Base-by-base conservation (phyloP, 108 stramenopile genomes). In the Cyclotella atomus region DNA sequence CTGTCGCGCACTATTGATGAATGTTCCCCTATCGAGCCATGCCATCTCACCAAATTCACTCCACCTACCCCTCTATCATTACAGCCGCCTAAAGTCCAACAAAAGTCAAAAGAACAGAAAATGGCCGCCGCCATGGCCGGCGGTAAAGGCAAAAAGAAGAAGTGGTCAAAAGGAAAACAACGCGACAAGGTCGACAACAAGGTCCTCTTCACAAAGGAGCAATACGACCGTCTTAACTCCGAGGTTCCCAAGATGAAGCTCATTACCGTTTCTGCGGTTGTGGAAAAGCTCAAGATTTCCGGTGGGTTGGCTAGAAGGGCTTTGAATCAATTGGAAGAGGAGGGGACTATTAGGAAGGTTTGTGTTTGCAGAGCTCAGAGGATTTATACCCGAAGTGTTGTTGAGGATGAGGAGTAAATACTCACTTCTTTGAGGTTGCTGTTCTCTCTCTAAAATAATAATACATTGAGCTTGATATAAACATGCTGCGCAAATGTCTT, bases 171-270 rank as follows among this genome's bases (percentile, higher is more conserved):
- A 96, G 98, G 98, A 85, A 99, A 99, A 95, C 84, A 92, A 79
- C 90, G 98, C 67, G 98, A 99, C 76, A 98, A 99, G 96, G 90
- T 99, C 55, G 95, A 97, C 75, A 99, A 99, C 92, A 96, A 97
- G 87, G 99, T 99, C 49, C 93, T 99, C 63, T 97, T 99, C 85
- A 89, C 96, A 71, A 97, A 98, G 92, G 96, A 98, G 73, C 96
- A 96, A 73, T 98, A 87, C 78, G 92, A 97, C 46, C 89, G 97
- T 63, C 86, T 99, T 73, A 83, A 97, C 64, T 83, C 90, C 19
- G 98, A 99, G 75, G 95, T 99, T 21, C 99, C 99, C 29, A 99
- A 99, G 85, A 99, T 99, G 98, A 99, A 99, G 91, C 90, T 99
- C 28, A 99, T 99, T 83, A 98, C 99, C 43, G 94, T 97, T 43